Evolutionary conservation across 2,329 filamentous ascomycete genomes (phyloP), one percentile per base, ranked within the genome.

Genomic region (Exophiala alcalophila): DNA sequence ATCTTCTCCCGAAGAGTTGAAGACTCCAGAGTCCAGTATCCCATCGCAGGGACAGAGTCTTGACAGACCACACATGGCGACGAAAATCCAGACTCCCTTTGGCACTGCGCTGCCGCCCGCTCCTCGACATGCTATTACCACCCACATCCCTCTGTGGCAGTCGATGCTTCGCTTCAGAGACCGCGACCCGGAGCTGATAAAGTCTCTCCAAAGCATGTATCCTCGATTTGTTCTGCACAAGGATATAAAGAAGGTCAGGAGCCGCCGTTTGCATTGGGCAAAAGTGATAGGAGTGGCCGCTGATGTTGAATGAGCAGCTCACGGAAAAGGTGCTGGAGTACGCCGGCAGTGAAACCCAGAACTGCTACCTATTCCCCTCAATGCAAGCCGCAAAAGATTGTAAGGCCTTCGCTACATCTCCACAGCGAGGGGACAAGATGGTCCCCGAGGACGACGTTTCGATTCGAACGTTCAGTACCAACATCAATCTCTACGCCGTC

Each of bases 91-190:
- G 16, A 49, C 49, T 2, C 29, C 37, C 1, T 33, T 41, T 25
- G 49, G 49, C 27, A 40, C 45, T n/a, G 46, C 46, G 9, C 18
- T 49, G 40, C 49, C 49, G 12, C 46, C 42, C 4, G 39, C 39
- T 3, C 40, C 38, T n/a, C 39, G 38, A n/a, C 49, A 52, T 31
- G 38, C 46, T n/a, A 47, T 52, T 27, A 52, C 46, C 14, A 26
- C 33, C 10, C 46, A 52, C 20, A 21, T 50, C 3, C 46, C 46
- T 3, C n/a, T 11, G 12, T 52, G 49, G 49, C 21, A 27, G 14
- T 26, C 37, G 11, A 11, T 47, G 9, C n/a, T 30, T 24, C 33
- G 39, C 11, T 40, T 47, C 31, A 21, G 33, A 7, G 39, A 43
- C 14, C 16, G 20, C 4, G 38, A 47, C 18, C 38, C 36, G 9